Conservation (phyloP, 805 yeast genomes). For the Dipodascus geniculatus region DNA sequence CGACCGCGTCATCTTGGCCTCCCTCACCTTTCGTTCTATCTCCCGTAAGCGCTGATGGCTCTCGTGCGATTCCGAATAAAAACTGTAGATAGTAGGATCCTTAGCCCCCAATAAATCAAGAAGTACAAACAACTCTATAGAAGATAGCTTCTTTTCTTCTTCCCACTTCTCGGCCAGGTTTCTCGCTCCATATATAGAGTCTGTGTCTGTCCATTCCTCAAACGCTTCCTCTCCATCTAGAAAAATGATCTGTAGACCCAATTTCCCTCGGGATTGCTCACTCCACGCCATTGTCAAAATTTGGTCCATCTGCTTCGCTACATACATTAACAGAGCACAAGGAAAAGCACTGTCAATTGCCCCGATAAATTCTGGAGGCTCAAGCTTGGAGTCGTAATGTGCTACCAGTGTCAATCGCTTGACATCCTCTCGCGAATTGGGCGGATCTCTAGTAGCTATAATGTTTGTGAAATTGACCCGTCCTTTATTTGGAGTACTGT, state of each 20-base stretch:
- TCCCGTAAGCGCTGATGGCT: constrained; percentile 28
- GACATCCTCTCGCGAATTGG: constrained; percentile 12
- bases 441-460: constrained; percentile 20
- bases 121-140: constrained; percentile 36
- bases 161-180: constrained; percentile 35
- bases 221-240: constrained; percentile 56
- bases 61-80: constrained; percentile 30
- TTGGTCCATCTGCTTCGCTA: constrained; percentile 26
- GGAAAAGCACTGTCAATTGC: constrained; percentile 52
- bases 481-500: constrained; percentile 29
- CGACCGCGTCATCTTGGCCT: constrained; percentile 9
- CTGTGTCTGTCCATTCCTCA: constrained; percentile 38
- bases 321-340: constrained; percentile 38
- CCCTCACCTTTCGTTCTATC: constrained; percentile 24
- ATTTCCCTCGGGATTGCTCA: neutral
- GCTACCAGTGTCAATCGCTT: constrained; percentile 35
- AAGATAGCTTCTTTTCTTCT: constrained; percentile 16
- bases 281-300: constrained; percentile 17
- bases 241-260: constrained; percentile 33
- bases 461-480: constrained; percentile 25
- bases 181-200: constrained; percentile 46
- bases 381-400: constrained; percentile 41
- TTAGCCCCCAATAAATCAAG: constrained; percentile 40
- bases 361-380: constrained; percentile 46
- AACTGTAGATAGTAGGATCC: constrained; percentile 30